phyloP scores from a whole-genome alignment of 2,329 filamentous ascomycete species.

The Verticillium isaacii region DNA sequence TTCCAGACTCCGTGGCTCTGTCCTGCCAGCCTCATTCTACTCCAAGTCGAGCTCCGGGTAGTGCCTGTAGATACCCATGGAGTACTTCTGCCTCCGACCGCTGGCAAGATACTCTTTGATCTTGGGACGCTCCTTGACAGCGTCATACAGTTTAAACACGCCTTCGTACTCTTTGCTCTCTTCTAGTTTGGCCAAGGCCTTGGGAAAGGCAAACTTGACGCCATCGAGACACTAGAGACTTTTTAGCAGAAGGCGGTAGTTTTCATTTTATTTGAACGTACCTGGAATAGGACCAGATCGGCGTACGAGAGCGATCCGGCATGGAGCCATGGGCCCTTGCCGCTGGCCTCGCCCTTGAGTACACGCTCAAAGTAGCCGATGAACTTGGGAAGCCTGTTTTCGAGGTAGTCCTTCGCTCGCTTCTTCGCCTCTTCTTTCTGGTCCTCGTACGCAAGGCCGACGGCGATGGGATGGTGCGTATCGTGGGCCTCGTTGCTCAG shows the following conservation, averaged over 20 bases:
- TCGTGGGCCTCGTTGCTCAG: constrained; percentile 70
- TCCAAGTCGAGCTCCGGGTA: constrained; percentile 66
- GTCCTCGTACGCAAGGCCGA: constrained; percentile 63
- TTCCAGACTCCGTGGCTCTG: too few relatives aligned
- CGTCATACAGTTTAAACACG: constrained; percentile 61
- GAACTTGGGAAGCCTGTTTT: constrained; percentile 65
- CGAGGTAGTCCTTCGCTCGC: constrained; percentile 52
- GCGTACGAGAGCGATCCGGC: constrained; percentile 63
- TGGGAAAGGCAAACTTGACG: constrained; percentile 64
- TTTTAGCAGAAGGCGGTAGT: not conserved
- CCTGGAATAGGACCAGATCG: constrained; percentile 70
- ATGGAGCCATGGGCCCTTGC: constrained; percentile 61
- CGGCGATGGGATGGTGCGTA: constrained; percentile 66
- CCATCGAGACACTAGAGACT: constrained; percentile 46
- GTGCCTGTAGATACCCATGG: constrained; percentile 63
- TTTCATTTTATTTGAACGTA: constrained; percentile 21
- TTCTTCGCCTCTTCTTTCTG: constrained; percentile 64
- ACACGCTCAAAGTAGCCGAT: constrained; percentile 66
- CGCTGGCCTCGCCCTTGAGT: constrained; percentile 51
- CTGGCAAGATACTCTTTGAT: constrained; percentile 68
- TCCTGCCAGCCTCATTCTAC: not conserved
- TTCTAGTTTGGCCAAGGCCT: constrained; percentile 49
- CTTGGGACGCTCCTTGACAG: constrained; percentile 56
- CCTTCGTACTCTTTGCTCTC: constrained; percentile 50
- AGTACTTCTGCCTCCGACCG: constrained; percentile 56